phyloP scores from a whole-genome alignment of 1,139 yeast genomes.

The Keqinozyma sinolaborantium region DNA sequence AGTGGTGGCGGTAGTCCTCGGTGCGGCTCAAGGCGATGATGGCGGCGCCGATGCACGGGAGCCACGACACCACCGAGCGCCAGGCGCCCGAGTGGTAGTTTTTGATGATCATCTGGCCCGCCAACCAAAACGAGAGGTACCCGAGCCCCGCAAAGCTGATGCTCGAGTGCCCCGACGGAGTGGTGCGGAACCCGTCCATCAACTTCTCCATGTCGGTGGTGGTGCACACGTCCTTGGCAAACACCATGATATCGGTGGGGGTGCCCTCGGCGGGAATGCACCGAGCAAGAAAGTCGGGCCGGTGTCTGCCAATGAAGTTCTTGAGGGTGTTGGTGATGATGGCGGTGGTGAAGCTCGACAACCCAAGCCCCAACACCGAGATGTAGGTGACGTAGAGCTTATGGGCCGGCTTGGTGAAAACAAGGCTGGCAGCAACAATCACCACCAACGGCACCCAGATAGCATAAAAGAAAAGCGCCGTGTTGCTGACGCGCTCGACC shows the following conservation, averaged over 20 bases:
- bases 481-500: constrained; percentile 51
- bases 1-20: constrained; percentile 78
- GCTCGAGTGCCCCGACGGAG: constrained; percentile 78
- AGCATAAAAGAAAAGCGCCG: constrained; percentile 34
- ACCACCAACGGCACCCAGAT: constrained; percentile 33
- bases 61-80: constrained; percentile 40
- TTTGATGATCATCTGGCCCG: constrained; percentile 52
- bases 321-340: constrained; percentile 53
- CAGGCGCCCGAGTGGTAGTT: constrained; percentile 47
- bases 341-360: constrained; percentile 39
- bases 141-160: constrained; percentile 65
- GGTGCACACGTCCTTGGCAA: constrained; percentile 63
- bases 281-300: constrained; percentile 77
- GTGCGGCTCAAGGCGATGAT: constrained; percentile 69
- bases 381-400: constrained; percentile 38
- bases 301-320: constrained; percentile 68
- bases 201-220: constrained; percentile 38
- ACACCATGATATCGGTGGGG: constrained; percentile 44
- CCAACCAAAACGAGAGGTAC: constrained; percentile 59
- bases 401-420: constrained; percentile 30
- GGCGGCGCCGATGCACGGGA: constrained; percentile 53
- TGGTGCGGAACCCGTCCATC: constrained; percentile 70
- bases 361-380: constrained; percentile 35
- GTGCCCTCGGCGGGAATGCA: constrained; percentile 56
- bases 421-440: constrained; percentile 20